Evolutionary conservation across 2,329 filamentous ascomycete species (phyloP), one percentile per base, ranked within the genome.

Genomic region (Aspergillus flavus): DNA sequence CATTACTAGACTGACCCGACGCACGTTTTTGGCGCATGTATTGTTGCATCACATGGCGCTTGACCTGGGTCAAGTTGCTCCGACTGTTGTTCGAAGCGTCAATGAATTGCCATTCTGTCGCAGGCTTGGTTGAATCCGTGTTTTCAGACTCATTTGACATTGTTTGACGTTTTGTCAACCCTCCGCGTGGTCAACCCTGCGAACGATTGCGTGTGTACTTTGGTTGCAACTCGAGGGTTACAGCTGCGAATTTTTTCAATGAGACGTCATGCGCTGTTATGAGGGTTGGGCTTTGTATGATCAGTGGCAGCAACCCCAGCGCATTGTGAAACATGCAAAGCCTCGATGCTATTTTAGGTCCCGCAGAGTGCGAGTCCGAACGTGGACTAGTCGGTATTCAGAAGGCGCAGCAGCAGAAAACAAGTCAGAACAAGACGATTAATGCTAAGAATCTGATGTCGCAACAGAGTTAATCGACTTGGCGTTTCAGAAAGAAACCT

Each of bases 31-130:
- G 76, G 23, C 76, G 76, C 70, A 79, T 77, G 64, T 75, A 79
- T 57, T 80, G 77, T 63, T 79, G 76, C 78, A 80, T 80, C 7
- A 80, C 78, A 77, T 80, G 78, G 26, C 78, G 76, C 57, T 79
- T 79, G 43, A 80, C 78, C 63, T 74, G 75, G 1, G 77, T 80
- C 50, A 78, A 66, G 48, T 79, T 80, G 55, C 65, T 70, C 26
- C 76, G 70, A 57, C 71, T 74, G 52, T 76, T 74, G 58, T 74
- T 71, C 11, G 75, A 79, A 61, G 74, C 71, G 63, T 80, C 78
- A 59, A 80, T 79, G 59, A 80, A 80, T 62, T 79, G 76, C 72
- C 78, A 80, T 23, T 63, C 58, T 45, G 58, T 60, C 32, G 60
- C 14, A 43, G 64, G 23, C 43, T 61, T 52, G 53, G 55, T 59